Base-by-base conservation (phyloP, 306 rosid genomes). In the Sicyos baderoa region DNA sequence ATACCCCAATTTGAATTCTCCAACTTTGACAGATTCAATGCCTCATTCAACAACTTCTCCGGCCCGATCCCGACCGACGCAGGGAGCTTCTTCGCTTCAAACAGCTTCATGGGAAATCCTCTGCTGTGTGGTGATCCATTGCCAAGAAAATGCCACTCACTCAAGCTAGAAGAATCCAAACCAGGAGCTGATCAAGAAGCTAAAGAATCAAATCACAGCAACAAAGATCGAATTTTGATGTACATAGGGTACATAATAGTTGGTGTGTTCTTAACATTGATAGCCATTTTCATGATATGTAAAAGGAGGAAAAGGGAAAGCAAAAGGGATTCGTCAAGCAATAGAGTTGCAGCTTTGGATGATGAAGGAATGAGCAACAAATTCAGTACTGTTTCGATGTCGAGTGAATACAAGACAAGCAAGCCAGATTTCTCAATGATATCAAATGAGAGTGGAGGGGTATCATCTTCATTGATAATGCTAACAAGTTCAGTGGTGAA, bases 51-150 rank as follows among this genome's bases (percentile, higher is more conserved):
- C 78, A 80, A 79, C 52, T 76, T 88, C 57, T 76, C 70, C 1
- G 91, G 95, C 17, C 59, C 0, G 9, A 80, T 88, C 35, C 96
- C 87, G 4, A 72, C 76, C 15, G 76, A 56, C 2, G 66, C 60
- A 7, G 83, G 88, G 19, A 15, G 61, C 66, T 66, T 6, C 55
- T 74, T 87, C 70, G 9, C 23, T 32, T 78, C 72, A 29, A 82
- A 77, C 10, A 87, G 88, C 75, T 89, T 88, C 77, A 53, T 72
- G 44, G 91, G 90, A 5, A 91, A 89, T 74, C 87, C 88, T 58
- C 51, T 51, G 23, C 80, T 87, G n/a, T 89, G 96, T 61, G 95
- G 88, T 54, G 58, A 75, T 70, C 91, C 95, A 44, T 66, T 79
- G 65, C 79, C 79, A 40, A 76, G 68, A 5, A 77, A 75, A 23